phyloP scores from a whole-genome alignment of 768 basidiomycete species.

The Heimioporus sp. region DNA sequence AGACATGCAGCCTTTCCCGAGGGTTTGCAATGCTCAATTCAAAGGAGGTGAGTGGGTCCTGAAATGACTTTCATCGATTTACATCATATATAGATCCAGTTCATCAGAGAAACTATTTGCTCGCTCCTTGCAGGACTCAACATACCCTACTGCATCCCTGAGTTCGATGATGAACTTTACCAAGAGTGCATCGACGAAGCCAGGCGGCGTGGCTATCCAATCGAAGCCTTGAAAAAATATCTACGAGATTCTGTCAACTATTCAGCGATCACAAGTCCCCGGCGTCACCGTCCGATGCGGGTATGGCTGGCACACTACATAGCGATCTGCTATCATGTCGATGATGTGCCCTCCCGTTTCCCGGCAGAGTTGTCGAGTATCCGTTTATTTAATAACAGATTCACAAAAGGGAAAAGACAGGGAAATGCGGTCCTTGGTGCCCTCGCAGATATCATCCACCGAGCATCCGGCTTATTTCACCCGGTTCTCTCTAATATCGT shows the following conservation, averaged over 20 bases:
- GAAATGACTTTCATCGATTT: neutral
- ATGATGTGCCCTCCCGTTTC: neutral
- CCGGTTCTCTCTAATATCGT: neutral
- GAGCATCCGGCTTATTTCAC: neutral
- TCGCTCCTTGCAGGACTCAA: neutral
- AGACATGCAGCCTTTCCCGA: too few relatives aligned
- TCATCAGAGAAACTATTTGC: neutral
- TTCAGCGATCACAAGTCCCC: neutral
- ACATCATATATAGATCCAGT: neutral
- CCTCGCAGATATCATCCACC: neutral
- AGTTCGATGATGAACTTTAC: constrained; percentile 2
- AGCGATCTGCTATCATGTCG: neutral
- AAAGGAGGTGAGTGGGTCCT: neutral
- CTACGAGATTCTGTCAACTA: neutral
- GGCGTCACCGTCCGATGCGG: neutral
- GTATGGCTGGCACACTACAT: neutral
- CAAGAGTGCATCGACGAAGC: constrained; percentile 18
- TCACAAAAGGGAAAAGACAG: neutral
- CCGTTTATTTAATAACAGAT: neutral
- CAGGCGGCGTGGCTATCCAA: neutral
- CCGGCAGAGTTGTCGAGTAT: neutral
- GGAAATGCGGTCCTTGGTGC: neutral
- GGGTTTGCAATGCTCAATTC: neutral
- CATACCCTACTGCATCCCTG: neutral
- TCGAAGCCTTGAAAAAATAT: neutral